These are phyloP conservation scores for Schoenoplectus triqueter DNA, from an alignment of 202 grass and related monocot species.

Conservation along the genomic window DNA sequence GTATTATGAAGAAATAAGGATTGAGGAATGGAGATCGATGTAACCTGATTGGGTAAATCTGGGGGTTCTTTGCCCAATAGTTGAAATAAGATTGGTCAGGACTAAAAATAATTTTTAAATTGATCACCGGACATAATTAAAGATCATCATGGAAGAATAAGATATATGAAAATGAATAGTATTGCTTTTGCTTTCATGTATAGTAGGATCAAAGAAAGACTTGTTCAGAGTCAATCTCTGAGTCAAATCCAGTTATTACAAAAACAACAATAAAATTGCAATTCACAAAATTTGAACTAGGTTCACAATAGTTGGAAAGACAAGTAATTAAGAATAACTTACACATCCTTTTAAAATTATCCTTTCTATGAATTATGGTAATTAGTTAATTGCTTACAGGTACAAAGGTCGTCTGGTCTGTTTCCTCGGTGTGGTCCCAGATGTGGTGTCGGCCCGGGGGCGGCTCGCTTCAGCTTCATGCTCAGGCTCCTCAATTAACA, in stretches of 20 bases:
- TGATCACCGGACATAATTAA: neutral
- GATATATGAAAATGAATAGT: neutral
- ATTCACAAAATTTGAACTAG: neutral
- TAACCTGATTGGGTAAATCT: neutral
- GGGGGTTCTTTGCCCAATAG: neutral
- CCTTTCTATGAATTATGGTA: neutral
- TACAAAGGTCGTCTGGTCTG: neutral
- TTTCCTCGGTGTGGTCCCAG: neutral
- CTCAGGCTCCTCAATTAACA: neutral
- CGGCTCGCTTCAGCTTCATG: neutral
- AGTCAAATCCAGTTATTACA: neutral
- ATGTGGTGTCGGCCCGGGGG: neutral
- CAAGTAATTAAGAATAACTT: neutral
- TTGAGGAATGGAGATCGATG: neutral
- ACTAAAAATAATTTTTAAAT: neutral
- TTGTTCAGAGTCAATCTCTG: neutral
- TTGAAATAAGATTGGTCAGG: neutral
- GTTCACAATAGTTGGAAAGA: neutral
- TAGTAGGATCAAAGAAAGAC: neutral
- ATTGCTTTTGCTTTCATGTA: neutral
- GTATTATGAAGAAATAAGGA: neutral
- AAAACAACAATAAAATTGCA: neutral
- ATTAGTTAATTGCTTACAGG: neutral
- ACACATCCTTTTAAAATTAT: neutral
- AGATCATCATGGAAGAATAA: neutral